Conservation (phyloP, 139 green algal species). For the Tetraselmis striata region DNA sequence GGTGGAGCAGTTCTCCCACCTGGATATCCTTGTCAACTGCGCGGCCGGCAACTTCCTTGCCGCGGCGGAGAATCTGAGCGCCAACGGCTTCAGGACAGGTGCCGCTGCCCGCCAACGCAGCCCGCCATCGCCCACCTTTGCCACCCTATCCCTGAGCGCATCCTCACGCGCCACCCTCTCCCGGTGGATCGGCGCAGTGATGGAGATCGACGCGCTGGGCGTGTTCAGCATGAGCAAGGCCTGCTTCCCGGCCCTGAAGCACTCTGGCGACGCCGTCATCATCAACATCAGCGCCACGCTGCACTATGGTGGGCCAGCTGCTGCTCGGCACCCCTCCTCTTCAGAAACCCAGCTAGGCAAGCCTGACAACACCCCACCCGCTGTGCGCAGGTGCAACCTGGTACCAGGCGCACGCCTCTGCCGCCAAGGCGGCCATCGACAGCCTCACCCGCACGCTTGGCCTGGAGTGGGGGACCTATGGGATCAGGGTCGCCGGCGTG, state of each 20-base stretch:
- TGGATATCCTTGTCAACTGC: slow-evolving; percentile 93
- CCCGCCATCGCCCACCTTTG: too few species aligned
- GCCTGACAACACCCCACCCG: too few species aligned
- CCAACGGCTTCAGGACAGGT: slow-evolving; percentile 86
- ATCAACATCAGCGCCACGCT: slow-evolving; percentile 95
- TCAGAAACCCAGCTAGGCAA: too few species aligned
- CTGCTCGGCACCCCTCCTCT: too few species aligned
- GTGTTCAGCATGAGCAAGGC: slow-evolving; percentile 84
- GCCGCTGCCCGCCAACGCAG: too few species aligned
- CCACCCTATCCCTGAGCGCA: background rate
- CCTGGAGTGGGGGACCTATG: slow-evolving; percentile 85
- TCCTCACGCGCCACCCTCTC: background rate
- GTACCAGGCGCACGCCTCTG: slow-evolving; percentile 68
- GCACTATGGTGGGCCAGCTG: slow-evolving; percentile 92
- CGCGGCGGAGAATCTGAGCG: slow-evolving; percentile 69
- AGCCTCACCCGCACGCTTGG: slow-evolving; percentile 81
- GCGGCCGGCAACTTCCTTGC: slow-evolving; percentile 82
- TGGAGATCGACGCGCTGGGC: slow-evolving; percentile 93
- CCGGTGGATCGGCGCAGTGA: slow-evolving; percentile 45
- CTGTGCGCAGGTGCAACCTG: slow-evolving; percentile 5
- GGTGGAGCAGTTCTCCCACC: slow-evolving; percentile 31
- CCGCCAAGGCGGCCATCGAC: slow-evolving; percentile 87
- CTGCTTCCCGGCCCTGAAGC: slow-evolving; percentile 52
- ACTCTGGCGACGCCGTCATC: slow-evolving; percentile 33
- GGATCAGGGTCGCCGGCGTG: slow-evolving; percentile 79